phyloP scores from a whole-genome alignment of 257 asterid genomes.

The Phtheirospermum japonicum region DNA sequence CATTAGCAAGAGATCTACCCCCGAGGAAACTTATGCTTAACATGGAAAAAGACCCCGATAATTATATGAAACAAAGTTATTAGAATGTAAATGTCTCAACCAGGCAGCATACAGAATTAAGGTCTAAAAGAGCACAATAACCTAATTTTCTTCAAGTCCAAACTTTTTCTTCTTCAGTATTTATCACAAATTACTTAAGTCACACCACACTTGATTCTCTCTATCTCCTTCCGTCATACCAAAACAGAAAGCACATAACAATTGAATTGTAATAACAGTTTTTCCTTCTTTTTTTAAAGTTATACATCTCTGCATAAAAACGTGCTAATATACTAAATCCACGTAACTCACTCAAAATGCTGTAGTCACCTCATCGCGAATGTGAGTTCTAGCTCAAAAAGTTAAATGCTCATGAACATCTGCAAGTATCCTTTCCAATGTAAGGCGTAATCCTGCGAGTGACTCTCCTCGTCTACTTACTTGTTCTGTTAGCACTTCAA shows the following conservation, averaged over 20 bases:
- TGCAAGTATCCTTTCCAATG: slow-evolving; percentile 87
- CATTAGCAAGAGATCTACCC: neutral
- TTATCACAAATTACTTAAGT: neutral
- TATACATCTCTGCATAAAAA: neutral
- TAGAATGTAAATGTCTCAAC: neutral
- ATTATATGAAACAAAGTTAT: neutral
- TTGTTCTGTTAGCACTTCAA: slow-evolving; percentile 93
- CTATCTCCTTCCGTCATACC: neutral
- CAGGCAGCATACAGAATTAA: slow-evolving; percentile 13
- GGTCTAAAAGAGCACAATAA: slow-evolving; percentile 6
- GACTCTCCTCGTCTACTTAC: slow-evolving; percentile 84
- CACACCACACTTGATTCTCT: neutral
- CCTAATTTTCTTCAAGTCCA: too few relatives aligned
- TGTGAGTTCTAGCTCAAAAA: slow-evolving; percentile 94
- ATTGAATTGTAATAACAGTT: neutral
- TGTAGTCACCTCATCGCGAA: slow-evolving; percentile 82
- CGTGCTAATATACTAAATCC: slow-evolving; percentile 24
- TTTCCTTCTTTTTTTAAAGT: neutral
- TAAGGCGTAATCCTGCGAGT: slow-evolving; percentile 85
- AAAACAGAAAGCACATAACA: neutral
- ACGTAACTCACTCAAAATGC: slow-evolving; percentile 15
- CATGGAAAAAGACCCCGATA: neutral
- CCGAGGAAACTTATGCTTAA: neutral
- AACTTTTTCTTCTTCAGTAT: neutral
- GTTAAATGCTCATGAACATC: slow-evolving; percentile 96